Percentiles rank a stretch among this genome's conserved stretches.
phyloP scores from a whole-genome alignment of 495 filamentous ascomycete species.

The Neurospora tetrasperma region DNA sequence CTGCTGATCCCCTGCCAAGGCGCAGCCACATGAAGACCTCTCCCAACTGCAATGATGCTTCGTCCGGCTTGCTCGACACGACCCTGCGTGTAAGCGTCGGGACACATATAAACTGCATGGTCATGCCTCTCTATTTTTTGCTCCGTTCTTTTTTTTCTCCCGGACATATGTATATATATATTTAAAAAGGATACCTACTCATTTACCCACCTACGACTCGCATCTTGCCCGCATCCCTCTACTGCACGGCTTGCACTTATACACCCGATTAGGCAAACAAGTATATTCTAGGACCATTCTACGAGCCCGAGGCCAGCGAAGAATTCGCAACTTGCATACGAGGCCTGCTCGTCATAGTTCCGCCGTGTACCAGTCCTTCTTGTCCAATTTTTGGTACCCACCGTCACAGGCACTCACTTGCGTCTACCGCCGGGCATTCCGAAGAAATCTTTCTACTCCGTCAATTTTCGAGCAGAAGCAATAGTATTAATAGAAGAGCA shows the following conservation, averaged over 20 bases:
- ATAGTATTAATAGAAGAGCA: conserved; percentile 9
- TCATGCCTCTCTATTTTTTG: not conserved
- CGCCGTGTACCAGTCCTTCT: too few relatives aligned
- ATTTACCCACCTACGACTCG: not conserved
- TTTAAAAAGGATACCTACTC: not conserved
- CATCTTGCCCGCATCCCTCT: not conserved
- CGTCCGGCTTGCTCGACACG: not conserved
- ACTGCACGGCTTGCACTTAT: not conserved
- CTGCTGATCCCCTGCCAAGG: conserved; percentile 10
- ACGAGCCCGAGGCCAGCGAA: conserved; percentile 3
- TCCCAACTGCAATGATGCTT: not conserved
- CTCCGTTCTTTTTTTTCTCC: not conserved
- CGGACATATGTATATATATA: too few relatives aligned
- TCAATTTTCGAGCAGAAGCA: conserved; percentile 13
- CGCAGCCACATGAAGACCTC: not conserved
- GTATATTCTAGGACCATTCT: conserved; percentile 47
- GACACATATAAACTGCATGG: not conserved
- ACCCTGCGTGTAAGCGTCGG: not conserved
- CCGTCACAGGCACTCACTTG: conserved; percentile 2
- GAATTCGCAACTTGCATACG: too few relatives aligned
- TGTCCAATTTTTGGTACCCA: conserved; percentile 1
- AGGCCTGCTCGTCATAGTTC: too few relatives aligned
- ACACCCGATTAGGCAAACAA: conserved; percentile 33
- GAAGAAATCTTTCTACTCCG: conserved; percentile 11
- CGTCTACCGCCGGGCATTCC: conserved; percentile 3